A percentile compares a stretch with the other conserved stretches of the same genome.
phyloP scores from a whole-genome alignment of 1,139 yeast species.

The Saccharomyces hybrid region DNA sequence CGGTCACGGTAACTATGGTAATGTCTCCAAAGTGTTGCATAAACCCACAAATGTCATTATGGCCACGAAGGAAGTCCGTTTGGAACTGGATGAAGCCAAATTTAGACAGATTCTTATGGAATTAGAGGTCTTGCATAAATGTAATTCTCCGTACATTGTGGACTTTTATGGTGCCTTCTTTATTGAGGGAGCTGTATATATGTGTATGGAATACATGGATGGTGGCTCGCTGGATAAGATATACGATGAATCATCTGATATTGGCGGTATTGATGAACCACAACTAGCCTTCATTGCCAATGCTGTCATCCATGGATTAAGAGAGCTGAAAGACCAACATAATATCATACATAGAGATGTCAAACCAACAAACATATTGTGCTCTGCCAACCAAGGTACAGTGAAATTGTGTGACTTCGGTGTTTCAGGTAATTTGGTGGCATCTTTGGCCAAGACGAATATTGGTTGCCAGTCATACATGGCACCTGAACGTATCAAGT shows the following conservation, averaged over 20 bases:
- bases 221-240: slow-evolving; percentile 91
- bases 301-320: slow-evolving; percentile 74
- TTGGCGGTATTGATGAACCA: slow-evolving; percentile 71
- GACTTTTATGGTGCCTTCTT: slow-evolving; percentile 96
- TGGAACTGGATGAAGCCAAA: slow-evolving; percentile 85
- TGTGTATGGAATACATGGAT: slow-evolving; percentile 98
- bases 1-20: slow-evolving; percentile 94
- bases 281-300: slow-evolving; percentile 76
- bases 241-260: slow-evolving; percentile 44
- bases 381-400: slow-evolving; percentile 67
- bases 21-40: slow-evolving; percentile 85
- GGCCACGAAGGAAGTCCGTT: slow-evolving; percentile 96
- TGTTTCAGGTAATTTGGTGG: slow-evolving; percentile 89
- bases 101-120: slow-evolving; percentile 94
- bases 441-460: slow-evolving; percentile 90
- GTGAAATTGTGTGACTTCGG: slow-evolving; percentile 95
- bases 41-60: slow-evolving; percentile 87
- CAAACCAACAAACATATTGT: slow-evolving; percentile 89
- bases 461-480: slow-evolving; percentile 97
- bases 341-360: slow-evolving; percentile 95
- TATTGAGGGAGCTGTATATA: slow-evolving; percentile 94
- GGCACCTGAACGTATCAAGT: slow-evolving; percentile 96
- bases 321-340: slow-evolving; percentile 77
- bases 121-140: slow-evolving; percentile 82
- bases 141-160: slow-evolving; percentile 82